A percentile compares a stretch with the other conserved stretches of the same genome.
Conservation (phyloP, 345 rosid genomes). For the Euphorbia tirucalli region DNA sequence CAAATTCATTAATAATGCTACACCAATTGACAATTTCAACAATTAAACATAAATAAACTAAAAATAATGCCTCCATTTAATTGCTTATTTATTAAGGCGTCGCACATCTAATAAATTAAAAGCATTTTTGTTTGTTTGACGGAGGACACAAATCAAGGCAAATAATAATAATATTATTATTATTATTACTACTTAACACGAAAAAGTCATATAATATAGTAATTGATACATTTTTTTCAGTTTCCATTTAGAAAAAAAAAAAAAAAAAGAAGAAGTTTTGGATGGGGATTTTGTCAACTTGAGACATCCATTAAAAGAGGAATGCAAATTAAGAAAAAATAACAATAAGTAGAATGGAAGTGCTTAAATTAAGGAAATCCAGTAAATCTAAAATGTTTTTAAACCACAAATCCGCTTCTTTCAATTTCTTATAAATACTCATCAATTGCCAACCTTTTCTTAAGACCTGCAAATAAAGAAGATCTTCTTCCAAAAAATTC, state of each 20-base stretch:
- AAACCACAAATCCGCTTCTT: slow-evolving; percentile 10
- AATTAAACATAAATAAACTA: no score
- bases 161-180: no score
- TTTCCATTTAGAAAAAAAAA: background rate
- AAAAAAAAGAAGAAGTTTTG: background rate
- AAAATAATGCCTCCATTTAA: no score
- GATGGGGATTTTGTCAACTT: background rate
- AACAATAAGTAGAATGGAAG: background rate
- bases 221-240: background rate
- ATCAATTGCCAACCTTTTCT: background rate
- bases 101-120: no score
- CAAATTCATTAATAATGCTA: no score
- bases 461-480: slow-evolving; percentile 31
- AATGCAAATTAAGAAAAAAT: background rate
- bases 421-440: slow-evolving; percentile 21
- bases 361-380: background rate
- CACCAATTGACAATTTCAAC: no score
- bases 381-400: background rate
- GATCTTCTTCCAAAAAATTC: background rate
- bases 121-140: no score
- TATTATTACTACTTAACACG: no score
- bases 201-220: no score
- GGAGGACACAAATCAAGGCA: no score
- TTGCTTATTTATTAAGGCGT: no score
- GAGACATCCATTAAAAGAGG: background rate